Conservation (phyloP, 768 basidiomycete genomes). For the Suillus spraguei region DNA sequence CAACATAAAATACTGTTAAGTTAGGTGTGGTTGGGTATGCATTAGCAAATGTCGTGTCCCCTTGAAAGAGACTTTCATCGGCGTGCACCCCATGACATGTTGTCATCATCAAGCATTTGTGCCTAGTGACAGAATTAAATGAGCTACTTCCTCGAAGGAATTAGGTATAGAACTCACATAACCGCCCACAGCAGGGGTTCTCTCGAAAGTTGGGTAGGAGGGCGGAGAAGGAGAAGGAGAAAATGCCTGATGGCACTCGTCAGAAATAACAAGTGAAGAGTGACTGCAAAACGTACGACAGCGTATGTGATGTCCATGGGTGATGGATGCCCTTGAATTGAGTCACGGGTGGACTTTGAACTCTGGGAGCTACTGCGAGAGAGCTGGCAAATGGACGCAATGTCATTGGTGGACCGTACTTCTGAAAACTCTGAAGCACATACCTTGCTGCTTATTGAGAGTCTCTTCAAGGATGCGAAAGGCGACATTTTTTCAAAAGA, state of each 20-base stretch:
- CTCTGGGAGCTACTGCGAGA: constrained; percentile 18
- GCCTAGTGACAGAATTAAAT: constrained; percentile 17
- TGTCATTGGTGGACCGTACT: not conserved
- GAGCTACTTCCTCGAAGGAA: not conserved
- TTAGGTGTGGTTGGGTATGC: constrained; percentile 7
- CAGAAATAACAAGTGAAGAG: constrained; percentile 1
- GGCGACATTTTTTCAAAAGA: constrained; percentile 19
- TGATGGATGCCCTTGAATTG: constrained; percentile 20
- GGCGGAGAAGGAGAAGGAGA: constrained; percentile 8
- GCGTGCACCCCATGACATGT: constrained; percentile 28
- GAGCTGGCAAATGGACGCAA: not conserved
- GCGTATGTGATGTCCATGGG: constrained; percentile 24
- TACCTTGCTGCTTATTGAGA: constrained; percentile 26
- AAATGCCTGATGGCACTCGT: constrained; percentile 16
- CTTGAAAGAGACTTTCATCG: constrained; percentile 13
- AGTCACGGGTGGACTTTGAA: constrained; percentile 18
- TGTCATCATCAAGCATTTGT: constrained; percentile 32
- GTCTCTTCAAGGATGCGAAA: constrained; percentile 25
- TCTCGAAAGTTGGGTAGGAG: constrained; percentile 8
- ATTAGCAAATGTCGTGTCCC: not conserved
- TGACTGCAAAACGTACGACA: constrained; percentile 19
- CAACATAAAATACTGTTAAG: constrained; percentile 15
- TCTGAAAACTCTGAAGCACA: not conserved
- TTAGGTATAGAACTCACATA: constrained; percentile 18
- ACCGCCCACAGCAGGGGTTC: constrained; percentile 10